Evolutionary conservation across 345 rosid species (phyloP).

Genomic region (Gossypioides kirkii): DNA sequence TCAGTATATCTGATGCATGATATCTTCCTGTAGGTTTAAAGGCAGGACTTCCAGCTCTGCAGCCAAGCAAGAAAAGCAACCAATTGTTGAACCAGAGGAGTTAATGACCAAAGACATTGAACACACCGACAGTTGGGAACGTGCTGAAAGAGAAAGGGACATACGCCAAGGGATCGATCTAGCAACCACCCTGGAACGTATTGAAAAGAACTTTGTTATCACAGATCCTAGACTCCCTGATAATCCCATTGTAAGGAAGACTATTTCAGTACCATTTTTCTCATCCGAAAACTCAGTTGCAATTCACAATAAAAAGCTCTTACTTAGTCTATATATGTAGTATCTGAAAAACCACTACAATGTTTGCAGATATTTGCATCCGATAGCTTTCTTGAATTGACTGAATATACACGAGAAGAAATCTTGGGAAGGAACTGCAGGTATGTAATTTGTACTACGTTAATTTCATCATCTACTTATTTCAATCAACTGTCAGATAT

Average conservation of each 20-base stretch:
- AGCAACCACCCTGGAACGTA: constrained; percentile 94
- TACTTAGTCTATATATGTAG: background rate
- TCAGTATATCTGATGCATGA: constrained; percentile 5
- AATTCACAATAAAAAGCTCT: background rate
- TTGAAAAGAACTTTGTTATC: constrained; percentile 95
- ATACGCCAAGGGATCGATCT: constrained; percentile 93
- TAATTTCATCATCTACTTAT: background rate
- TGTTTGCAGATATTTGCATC: constrained; percentile 85
- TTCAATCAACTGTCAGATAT: constrained; percentile 8
- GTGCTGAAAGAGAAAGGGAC: constrained; percentile 60
- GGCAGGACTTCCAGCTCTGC: constrained; percentile 40
- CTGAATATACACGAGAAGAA: constrained; percentile 89
- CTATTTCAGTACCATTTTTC: background rate
- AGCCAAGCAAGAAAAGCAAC: constrained; percentile 39
- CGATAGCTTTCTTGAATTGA: constrained; percentile 92
- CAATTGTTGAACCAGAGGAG: constrained; percentile 46
- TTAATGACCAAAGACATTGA: constrained; percentile 72
- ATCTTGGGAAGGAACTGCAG: constrained; percentile 94
- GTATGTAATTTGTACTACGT: constrained; percentile 33
- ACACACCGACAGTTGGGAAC: constrained; percentile 63
- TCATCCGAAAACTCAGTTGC: background rate
- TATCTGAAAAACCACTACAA: background rate
- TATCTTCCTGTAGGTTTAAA: constrained; percentile 45
- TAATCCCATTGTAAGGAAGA: constrained; percentile 73
- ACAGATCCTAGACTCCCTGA: constrained; percentile 97